phyloP scores from a whole-genome alignment of 2,329 filamentous ascomycete species.

The Talaromyces marneffei region DNA sequence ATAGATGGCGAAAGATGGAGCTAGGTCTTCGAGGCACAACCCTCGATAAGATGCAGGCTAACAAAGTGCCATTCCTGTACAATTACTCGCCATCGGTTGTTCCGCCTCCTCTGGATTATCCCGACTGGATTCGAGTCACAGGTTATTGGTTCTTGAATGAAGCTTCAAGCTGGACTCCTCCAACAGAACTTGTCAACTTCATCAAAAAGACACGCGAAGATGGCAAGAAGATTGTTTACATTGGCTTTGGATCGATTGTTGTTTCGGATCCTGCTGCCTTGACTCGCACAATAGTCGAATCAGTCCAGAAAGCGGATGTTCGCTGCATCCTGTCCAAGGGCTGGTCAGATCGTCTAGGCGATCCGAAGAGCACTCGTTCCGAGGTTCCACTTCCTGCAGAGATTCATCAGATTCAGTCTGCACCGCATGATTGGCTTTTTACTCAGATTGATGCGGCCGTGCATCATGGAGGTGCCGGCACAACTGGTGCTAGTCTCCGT shows the following conservation, averaged over 20 bases:
- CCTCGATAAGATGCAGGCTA: conserved; percentile 85
- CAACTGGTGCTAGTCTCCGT: conserved; percentile 84
- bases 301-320: conserved; percentile 83
- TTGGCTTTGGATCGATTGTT: conserved; percentile 94
- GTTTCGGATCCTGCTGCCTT: conserved; percentile 83
- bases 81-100: conserved; percentile 95
- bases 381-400: conserved; percentile 69
- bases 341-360: conserved; percentile 80
- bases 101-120: conserved; percentile 88
- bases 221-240: conserved; percentile 87
- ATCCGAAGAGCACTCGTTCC: conserved; percentile 52
- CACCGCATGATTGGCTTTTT: conserved; percentile 96
- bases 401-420: conserved; percentile 81
- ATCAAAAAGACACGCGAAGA: conserved; percentile 77
- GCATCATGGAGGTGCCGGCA: conserved; percentile 91
- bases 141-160: conserved; percentile 98
- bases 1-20: conserved; percentile 79
- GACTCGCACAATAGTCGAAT: conserved; percentile 88
- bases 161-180: conserved; percentile 62
- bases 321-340: conserved; percentile 93
- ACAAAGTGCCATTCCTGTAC: conserved; percentile 97
- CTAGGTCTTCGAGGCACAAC: conserved; percentile 74
- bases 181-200: conserved; percentile 69
- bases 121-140: conserved; percentile 94
- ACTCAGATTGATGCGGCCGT: conserved; percentile 86